Evolutionary conservation across 2,329 filamentous ascomycete genomes (phyloP), one percentile per base, ranked within the genome.

Genomic region (Fusarium concolor): DNA sequence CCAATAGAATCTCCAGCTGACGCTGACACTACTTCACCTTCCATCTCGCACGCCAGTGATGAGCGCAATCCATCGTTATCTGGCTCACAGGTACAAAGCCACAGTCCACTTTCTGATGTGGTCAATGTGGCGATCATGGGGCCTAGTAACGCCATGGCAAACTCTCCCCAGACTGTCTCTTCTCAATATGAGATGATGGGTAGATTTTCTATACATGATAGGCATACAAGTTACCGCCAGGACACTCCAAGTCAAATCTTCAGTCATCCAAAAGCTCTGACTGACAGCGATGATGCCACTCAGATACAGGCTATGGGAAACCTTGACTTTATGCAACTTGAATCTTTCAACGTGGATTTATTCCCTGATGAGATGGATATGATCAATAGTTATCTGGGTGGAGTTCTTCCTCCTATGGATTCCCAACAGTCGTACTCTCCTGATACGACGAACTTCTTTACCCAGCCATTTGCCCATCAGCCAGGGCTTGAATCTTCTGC

Each of bases 291-390:
- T 20, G 29, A 22, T 22, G 11, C 3, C 10, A 44, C 37, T 5
- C 26, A 38, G 8, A 18, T 17, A 8, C 24, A 38, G 8, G 15
- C 26, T 9, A 43, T 51, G 15, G 49, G 22, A 8, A 44, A 20
- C 12, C 37, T 51, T 15, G 49, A 51, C 6, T 51, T 51, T 10
- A 51, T 44, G 49, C 49, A 51, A 18, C 43, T 51, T 17, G 49
- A 44, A 12, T 43, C 49, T 9, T 51, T 51, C 15, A 51, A 51
- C 3, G 49, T 38, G 12, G 49, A 51, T 31, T 28, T 51, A 24
- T 51, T 51, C 15, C 37, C 26, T 31, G 49, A 51, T 9, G 49
- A 51, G 24, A 51, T 51, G 49, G 49, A 44, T 7, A 51, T 51
- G 49, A 51, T 51, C 26, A 51, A 51, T 2, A 51, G 49, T 6